A percentile compares a stretch with the other conserved stretches of the same genome.
phyloP scores from a whole-genome alignment of 192 early-diverging fungal genomes.

The Diversispora eburnea region DNA sequence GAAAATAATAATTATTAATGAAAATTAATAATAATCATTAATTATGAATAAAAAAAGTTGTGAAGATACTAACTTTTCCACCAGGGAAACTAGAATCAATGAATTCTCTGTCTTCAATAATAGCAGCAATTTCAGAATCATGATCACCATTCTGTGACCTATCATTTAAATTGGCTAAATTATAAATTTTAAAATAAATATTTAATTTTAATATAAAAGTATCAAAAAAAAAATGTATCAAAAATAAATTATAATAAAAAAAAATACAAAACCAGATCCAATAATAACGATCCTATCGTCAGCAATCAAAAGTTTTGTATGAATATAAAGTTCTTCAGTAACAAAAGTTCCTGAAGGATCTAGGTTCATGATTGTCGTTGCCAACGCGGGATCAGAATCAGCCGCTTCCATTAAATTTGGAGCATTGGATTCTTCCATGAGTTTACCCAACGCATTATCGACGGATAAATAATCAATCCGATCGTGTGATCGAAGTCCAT shows the following conservation, averaged over 20 bases:
- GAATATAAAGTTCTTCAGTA: conserved; percentile 84
- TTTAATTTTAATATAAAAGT: neutral
- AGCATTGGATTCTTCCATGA: neutral
- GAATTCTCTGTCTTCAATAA: conserved; percentile 73
- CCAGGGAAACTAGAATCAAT: conserved; percentile 72
- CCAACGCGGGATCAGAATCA: neutral
- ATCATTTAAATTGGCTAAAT: conserved; percentile 76
- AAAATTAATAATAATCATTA: neutral
- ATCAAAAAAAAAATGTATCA: neutral
- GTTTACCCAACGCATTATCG: conserved; percentile 5
- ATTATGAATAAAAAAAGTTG: neutral
- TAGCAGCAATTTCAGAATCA: conserved; percentile 85
- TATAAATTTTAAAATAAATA: neutral
- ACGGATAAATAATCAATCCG: conserved; percentile 49
- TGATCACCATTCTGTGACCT: conserved; percentile 81
- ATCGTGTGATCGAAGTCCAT: conserved; percentile 74
- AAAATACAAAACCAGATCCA: conserved; percentile 56
- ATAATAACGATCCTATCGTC: conserved; percentile 79
- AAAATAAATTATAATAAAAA: neutral
- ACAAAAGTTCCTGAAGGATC: conserved; percentile 41
- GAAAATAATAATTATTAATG: neutral
- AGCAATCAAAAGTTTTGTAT: conserved; percentile 85
- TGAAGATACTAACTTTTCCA: conserved; percentile 42
- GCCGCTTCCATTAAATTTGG: neutral
- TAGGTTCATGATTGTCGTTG: neutral